phyloP scores from a whole-genome alignment of 495 filamentous ascomycete genomes.

The Hamigera avellanea region DNA sequence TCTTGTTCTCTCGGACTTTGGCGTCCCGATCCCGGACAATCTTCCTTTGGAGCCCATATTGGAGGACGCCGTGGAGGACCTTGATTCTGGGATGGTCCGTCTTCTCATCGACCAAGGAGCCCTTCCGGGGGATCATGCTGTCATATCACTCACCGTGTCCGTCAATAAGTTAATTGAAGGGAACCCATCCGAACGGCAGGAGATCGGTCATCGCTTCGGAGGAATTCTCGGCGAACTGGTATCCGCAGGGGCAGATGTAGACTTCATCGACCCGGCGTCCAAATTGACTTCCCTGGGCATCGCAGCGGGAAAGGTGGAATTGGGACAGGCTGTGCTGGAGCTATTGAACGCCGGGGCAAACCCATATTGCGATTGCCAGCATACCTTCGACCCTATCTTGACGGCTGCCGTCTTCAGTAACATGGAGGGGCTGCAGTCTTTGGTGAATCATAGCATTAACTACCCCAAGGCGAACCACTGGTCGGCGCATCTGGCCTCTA shows the following conservation, averaged over 20 bases:
- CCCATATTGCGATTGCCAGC: not conserved
- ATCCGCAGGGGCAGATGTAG: not conserved
- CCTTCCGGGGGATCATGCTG: too few species aligned
- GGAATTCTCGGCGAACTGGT: not conserved
- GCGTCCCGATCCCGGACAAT: not conserved
- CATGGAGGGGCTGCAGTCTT: not conserved
- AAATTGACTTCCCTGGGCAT: too few species aligned
- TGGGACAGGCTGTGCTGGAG: too few species aligned
- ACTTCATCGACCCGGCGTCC: too few species aligned
- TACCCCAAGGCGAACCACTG: not conserved
- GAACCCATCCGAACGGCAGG: too few species aligned
- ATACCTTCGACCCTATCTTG: not conserved
- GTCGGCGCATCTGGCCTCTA: not conserved
- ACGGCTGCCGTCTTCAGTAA: not conserved
- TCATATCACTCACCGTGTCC: not conserved
- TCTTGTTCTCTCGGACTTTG: not conserved
- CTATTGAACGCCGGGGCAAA: not conserved
- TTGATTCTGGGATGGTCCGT: not conserved
- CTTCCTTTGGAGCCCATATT: not conserved
- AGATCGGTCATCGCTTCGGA: too few species aligned
- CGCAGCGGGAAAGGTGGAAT: too few species aligned
- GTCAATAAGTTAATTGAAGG: too few species aligned
- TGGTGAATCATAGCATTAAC: not conserved
- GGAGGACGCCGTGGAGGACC: not conserved
- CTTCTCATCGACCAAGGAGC: not conserved